Evolutionary conservation across 805 yeast species (phyloP), one percentile per base, ranked within the genome.

Genomic region (Myxozyma kluyveri): DNA sequence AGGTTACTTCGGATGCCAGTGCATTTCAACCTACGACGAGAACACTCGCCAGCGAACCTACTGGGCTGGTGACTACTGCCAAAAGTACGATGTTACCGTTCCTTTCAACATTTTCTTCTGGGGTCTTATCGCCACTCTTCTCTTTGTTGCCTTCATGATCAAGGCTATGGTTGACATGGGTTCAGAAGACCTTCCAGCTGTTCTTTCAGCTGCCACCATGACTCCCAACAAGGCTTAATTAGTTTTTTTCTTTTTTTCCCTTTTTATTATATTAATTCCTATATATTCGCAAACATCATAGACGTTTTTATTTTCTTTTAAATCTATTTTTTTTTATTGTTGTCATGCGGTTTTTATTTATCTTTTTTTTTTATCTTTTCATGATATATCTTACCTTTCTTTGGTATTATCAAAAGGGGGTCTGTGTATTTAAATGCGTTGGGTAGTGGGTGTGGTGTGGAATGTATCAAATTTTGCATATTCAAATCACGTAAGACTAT

Each of bases 51-150:
- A 58, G 50, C 65, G 65, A 29, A 65, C 69, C 23, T 53, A 60
- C 56, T 72, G 73, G 71, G 75, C 72, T 14, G 76, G 76, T 18
- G 55, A 53, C 52, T 79, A 80, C 55, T 86, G 93, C 67, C 73
- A 77, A 62, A 85, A 84, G 75, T 75, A 74, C 61, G 90, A 86
- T 62, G 75, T 84, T 53, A 76, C 85, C 41, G 74, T 78, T 2
- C 81, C 81, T 67, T 81, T 85, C 61, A 80, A 85, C 63, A 74
- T 86, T 62, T 73, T 85, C 58, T 76, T 84, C 61, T 85, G 91
- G 88, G 62, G 62, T 43, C 43, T 61, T 32, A 55, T 56, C 41
- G 46, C 53, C 21, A 57, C 63, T 18, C 36, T 72, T 17, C 65
- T 78, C 27, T 70, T 80, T 52, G 76, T 69, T 40, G 69, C 67